A percentile compares a stretch with the other conserved stretches of the same genome.
Conservation (phyloP, 805 yeast genomes). For the Candida maris region DNA sequence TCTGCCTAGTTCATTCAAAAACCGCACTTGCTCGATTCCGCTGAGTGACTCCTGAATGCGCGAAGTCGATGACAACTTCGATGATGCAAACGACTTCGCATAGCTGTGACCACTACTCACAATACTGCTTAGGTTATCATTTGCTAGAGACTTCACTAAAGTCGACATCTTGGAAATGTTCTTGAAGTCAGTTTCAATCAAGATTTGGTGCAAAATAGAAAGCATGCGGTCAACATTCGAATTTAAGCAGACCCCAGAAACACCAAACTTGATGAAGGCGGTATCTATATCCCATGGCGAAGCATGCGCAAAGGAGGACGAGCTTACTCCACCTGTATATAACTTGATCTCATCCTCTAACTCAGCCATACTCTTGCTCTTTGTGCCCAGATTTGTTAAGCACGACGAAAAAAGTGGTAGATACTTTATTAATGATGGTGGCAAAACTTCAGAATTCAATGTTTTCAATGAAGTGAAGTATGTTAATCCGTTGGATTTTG, state of each 20-base stretch:
- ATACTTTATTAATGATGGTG: constrained; percentile 60
- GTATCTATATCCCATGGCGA: constrained; percentile 47
- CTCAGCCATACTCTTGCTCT: constrained; percentile 62
- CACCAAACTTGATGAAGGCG: constrained; percentile 50
- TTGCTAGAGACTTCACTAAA: constrained; percentile 67
- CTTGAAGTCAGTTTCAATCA: constrained; percentile 62
- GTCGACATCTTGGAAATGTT: constrained; percentile 67
- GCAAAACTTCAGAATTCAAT: constrained; percentile 47
- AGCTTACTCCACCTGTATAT: constrained; percentile 78
- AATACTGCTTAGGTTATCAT: constrained; percentile 72
- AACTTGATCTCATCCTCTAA: constrained; percentile 82
- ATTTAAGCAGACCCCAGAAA: constrained; percentile 69
- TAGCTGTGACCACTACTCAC: constrained; percentile 87
- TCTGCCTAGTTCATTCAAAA: constrained; percentile 56
- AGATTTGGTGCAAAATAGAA: constrained; percentile 64
- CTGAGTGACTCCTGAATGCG: constrained; percentile 58
- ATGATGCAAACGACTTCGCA: constrained; percentile 65
- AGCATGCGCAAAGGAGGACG: constrained; percentile 55
- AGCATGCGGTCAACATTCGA: constrained; percentile 58
- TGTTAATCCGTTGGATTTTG: constrained; percentile 70
- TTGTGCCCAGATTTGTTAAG: constrained; percentile 84
- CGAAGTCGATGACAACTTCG: constrained; percentile 58
- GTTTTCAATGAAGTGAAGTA: constrained; percentile 69
- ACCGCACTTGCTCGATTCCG: constrained; percentile 77
- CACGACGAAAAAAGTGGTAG: constrained; percentile 77